These are phyloP conservation scores for Platanthera zijinensis DNA, from an alignment of 106 monocot species.

Conservation along the genomic window DNA sequence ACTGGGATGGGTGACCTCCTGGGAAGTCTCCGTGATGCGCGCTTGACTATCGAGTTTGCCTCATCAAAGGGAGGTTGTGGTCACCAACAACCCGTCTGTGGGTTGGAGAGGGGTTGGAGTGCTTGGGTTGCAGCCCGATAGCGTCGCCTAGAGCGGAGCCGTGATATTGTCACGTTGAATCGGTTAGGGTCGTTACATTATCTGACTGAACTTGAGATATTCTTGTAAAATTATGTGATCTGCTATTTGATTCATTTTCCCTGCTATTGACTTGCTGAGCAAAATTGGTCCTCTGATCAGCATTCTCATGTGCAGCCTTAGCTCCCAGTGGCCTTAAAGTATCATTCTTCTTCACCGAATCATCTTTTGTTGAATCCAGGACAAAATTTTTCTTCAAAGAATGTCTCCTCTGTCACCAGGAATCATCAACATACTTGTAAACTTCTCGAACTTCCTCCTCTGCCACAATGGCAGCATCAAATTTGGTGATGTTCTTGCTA, in stretches of 20 bases:
- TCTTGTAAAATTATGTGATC: neutral
- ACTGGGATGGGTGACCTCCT: too few relatives aligned
- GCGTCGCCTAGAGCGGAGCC: too few relatives aligned
- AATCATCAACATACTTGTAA: conserved; percentile 10
- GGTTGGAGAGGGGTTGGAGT: too few relatives aligned
- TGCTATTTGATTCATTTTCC: conserved; percentile 3
- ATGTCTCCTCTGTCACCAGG: neutral
- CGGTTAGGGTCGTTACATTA: too few relatives aligned
- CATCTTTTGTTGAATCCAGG: conserved; percentile 6
- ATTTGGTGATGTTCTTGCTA: neutral
- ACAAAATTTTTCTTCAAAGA: neutral
- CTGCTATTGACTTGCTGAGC: neutral
- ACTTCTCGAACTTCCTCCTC: conserved; percentile 14
- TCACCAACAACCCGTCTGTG: too few relatives aligned
- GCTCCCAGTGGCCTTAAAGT: neutral
- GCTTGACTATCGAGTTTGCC: too few relatives aligned
- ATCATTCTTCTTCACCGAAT: neutral
- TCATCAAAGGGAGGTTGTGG: too few relatives aligned
- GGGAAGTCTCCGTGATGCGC: too few relatives aligned
- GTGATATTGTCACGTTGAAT: too few relatives aligned
- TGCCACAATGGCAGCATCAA: conserved; percentile 1
- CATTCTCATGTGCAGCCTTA: conserved; percentile 1
- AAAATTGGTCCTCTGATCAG: neutral
- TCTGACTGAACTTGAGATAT: conserved; percentile 1
- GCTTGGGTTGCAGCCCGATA: too few relatives aligned